Conservation (phyloP, 139 green algal species). For the Auxenochlorella pyrenoidosa region DNA sequence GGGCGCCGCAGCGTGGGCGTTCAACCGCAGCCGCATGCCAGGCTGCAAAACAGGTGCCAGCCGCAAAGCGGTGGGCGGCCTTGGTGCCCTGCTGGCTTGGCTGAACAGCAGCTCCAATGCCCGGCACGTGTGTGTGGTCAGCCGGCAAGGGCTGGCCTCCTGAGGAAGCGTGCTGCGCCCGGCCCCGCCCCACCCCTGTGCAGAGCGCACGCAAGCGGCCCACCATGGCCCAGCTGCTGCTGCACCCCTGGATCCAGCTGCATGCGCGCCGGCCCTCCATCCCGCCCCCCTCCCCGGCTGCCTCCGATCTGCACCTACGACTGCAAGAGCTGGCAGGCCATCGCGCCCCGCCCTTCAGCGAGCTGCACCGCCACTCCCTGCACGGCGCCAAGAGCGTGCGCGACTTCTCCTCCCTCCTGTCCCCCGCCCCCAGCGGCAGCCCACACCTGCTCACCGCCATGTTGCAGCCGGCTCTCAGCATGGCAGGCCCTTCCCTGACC, state of each 20-base stretch:
- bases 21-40: no score
- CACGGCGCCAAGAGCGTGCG: constrained; percentile 35
- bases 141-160: no score
- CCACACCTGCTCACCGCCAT: background rate
- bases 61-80: no score
- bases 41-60: no score
- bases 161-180: no score
- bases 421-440: background rate
- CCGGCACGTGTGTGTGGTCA: no score
- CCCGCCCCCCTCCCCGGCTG: background rate
- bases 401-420: constrained; percentile 20
- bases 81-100: background rate
- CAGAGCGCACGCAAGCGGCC: constrained; percentile 51
- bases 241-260: constrained; percentile 48
- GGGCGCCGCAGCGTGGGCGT: background rate
- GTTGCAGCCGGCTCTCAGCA: constrained; percentile 12
- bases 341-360: background rate
- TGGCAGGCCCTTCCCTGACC: background rate
- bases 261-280: background rate
- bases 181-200: background rate
- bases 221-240: constrained; percentile 40
- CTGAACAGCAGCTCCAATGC: no score
- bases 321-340: background rate
- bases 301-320: background rate
- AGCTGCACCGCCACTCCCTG: constrained; percentile 7